These are phyloP conservation scores for Phytophthora tentaculata DNA, from an alignment of 352 stramenopile genomes.

Conservation along the genomic window DNA sequence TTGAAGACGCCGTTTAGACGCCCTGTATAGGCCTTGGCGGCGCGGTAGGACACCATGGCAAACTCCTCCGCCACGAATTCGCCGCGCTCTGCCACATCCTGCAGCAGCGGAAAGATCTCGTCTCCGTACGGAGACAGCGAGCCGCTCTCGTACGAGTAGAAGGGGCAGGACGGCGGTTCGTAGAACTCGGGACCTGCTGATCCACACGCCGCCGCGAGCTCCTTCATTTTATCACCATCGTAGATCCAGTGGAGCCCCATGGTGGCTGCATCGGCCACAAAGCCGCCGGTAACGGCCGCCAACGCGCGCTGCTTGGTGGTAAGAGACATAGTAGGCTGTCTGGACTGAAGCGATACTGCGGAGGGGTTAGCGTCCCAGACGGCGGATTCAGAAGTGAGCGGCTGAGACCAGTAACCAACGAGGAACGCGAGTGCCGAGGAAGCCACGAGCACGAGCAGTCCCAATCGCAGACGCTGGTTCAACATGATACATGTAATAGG, in stretches of 20 bases:
- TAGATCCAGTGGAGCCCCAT: slow-evolving; percentile 86
- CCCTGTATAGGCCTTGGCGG: slow-evolving; percentile 62
- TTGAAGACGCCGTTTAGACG: slow-evolving; percentile 74
- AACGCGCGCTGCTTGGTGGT: slow-evolving; percentile 51
- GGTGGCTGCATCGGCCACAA: slow-evolving; percentile 69
- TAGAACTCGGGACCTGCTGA: slow-evolving; percentile 50
- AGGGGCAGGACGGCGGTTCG: slow-evolving; percentile 63
- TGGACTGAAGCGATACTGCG: not conserved
- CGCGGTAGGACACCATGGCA: slow-evolving; percentile 52
- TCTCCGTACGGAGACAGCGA: slow-evolving; percentile 67
- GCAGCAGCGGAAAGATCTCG: slow-evolving; percentile 67
- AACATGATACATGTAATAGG: no score
- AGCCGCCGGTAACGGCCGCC: slow-evolving; percentile 52
- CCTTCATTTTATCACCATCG: slow-evolving; percentile 53
- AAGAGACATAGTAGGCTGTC: slow-evolving; percentile 18
- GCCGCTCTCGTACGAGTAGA: slow-evolving; percentile 67
- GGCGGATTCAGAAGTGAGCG: slow-evolving; percentile 20
- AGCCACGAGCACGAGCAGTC: not conserved
- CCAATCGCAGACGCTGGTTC: slow-evolving; percentile 3
- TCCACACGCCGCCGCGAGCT: slow-evolving; percentile 37
- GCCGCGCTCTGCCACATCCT: slow-evolving; percentile 50
- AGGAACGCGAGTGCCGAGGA: slow-evolving; percentile 1
- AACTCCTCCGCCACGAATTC: slow-evolving; percentile 56
- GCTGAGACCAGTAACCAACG: slow-evolving; percentile 7
- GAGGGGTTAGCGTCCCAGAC: slow-evolving; percentile 3